These are phyloP conservation scores for Brachypodium distachyon DNA, from an alignment of 202 grass and related monocot species.

Conservation along the genomic window DNA sequence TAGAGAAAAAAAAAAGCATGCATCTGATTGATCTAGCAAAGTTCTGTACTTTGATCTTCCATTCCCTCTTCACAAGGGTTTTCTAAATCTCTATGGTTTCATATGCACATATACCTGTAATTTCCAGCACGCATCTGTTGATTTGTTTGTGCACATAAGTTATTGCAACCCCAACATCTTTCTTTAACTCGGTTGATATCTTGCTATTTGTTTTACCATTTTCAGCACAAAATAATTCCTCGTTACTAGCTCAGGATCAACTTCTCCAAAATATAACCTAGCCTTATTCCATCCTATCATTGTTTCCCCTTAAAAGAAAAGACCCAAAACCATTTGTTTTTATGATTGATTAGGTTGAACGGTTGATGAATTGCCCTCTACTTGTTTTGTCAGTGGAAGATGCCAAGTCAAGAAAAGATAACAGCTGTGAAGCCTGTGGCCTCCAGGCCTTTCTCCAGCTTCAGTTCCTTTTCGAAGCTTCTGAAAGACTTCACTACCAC, in stretches of 20 bases:
- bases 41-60: not conserved
- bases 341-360: not conserved
- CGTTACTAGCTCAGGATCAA: not conserved
- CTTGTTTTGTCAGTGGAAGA: constrained; percentile 32
- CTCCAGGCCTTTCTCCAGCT: constrained; percentile 46
- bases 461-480: constrained; percentile 15
- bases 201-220: not conserved
- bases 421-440: constrained; percentile 55
- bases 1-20: too few relatives aligned
- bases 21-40: not conserved
- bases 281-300: not conserved
- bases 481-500: constrained; percentile 7
- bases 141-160: not conserved
- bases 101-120: not conserved
- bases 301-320: not conserved
- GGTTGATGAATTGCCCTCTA: not conserved
- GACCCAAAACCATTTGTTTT: not conserved
- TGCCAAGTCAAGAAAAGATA: constrained; percentile 48
- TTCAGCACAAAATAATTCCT: not conserved
- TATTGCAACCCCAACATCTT: not conserved
- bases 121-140: not conserved
- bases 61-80: not conserved
- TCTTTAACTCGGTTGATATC: not conserved
- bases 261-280: not conserved
- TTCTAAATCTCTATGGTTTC: not conserved